Conservation (phyloP, 441 rosid species). For the Pelargonium myrrhifolium region DNA sequence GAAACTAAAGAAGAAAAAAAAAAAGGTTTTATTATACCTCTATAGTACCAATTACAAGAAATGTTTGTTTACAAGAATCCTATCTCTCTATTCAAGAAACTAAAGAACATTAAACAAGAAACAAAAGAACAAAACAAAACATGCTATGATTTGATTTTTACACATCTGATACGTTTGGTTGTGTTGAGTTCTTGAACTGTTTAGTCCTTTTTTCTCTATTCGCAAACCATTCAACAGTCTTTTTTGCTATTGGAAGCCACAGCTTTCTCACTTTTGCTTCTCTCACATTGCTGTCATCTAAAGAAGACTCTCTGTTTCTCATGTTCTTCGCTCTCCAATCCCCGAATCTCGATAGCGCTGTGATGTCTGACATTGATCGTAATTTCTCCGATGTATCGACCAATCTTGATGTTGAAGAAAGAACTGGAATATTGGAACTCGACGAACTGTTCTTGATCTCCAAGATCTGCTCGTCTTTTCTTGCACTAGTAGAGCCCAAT, state of each 20-base stretch:
- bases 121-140: not conserved
- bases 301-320: slow-evolving; percentile 22
- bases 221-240: slow-evolving; percentile 73
- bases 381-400: slow-evolving; percentile 35
- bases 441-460: slow-evolving; percentile 23
- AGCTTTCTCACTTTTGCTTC: slow-evolving; percentile 52
- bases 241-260: slow-evolving; percentile 80
- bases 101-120: not conserved
- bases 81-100: not conserved
- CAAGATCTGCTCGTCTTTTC: slow-evolving; percentile 25
- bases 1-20: no score
- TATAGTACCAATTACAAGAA: not conserved
- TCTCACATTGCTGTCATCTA: slow-evolving; percentile 15
- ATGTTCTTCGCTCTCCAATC: slow-evolving; percentile 23
- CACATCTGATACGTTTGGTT: slow-evolving; percentile 15
- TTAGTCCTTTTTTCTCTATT: slow-evolving; percentile 49
- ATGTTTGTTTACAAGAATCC: not conserved
- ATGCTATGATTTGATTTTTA: slow-evolving; percentile 8
- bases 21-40: no score
- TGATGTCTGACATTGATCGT: slow-evolving; percentile 81
- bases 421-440: no score
- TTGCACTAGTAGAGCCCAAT: slow-evolving; percentile 14
- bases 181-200: slow-evolving; percentile 26
- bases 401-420: not conserved
- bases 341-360: slow-evolving; percentile 46